Base-by-base conservation (phyloP, 1,284 basidiomycete genomes). In the Anthracocystis panici-leucophaei region DNA sequence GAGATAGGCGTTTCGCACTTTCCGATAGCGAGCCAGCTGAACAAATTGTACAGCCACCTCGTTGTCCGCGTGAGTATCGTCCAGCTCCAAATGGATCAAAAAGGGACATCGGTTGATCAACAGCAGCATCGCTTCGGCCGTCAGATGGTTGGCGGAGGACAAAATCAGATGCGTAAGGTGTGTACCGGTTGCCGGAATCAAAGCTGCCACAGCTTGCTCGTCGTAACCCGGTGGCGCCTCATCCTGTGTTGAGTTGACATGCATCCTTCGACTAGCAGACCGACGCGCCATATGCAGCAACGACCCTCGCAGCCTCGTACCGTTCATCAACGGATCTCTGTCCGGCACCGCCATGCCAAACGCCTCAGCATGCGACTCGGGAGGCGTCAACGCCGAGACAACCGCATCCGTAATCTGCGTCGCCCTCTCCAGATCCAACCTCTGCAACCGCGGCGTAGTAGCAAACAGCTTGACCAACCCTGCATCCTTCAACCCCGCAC, bases 371-470 rank as follows among this genome's bases (percentile, higher is more conserved):
- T 71, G 68, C 14, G 73, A 71, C 31, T 71, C 65, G 1, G 92
- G 92, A 18, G 80, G 80, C 0, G 91, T 93, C 46, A 96, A 86
- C 1, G 88, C 87, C 16, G 87, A 86, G 21, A 97, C 83, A 16
- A 94, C 88, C 0, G 87, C 87, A 84, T 97, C 93, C 1, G 89
- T 91, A 56, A 96, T 90, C 25, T 91, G 89, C 16, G 86, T 86
- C 3, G 92, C 92, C 68, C 93, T 91, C 83, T 97, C 95, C 33
- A 97, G 86, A 82, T 97, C 95, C 46, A 97, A 85, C 57, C 89
- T 90, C 56, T 90, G 88, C 53, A 97, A 90, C 63, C 88, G 83
- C 0, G 92, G 92, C 7, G 90, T 91, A 11, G 91, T 92, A 48
- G 86, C 85, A 40, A 97, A 85, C 20, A 97, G 87, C 46, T 88